A percentile compares a stretch with the other conserved stretches of the same genome.
phyloP scores from a whole-genome alignment of 352 stramenopile species.

The Phytophthora hybrid region DNA sequence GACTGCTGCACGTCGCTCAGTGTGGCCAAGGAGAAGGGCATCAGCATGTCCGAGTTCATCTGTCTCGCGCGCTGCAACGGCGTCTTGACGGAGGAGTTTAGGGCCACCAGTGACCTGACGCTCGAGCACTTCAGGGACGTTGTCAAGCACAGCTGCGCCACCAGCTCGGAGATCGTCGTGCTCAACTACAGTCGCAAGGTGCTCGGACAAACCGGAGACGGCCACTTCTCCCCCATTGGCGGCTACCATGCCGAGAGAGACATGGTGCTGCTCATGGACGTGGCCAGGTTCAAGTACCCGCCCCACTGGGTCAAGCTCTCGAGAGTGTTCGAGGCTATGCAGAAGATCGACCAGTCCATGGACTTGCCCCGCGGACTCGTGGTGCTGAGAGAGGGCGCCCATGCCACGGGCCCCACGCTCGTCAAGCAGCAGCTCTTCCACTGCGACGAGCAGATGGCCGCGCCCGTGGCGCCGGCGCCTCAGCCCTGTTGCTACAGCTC shows the following conservation, averaged over 20 bases:
- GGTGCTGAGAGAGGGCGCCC: slow-evolving; percentile 51
- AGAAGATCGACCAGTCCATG: slow-evolving; percentile 56
- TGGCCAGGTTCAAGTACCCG: slow-evolving; percentile 96
- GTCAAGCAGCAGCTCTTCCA: slow-evolving; percentile 59
- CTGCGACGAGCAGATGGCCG: slow-evolving; percentile 34
- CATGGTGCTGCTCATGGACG: slow-evolving; percentile 96
- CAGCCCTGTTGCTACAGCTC: slow-evolving; percentile 46
- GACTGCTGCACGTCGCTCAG: slow-evolving; percentile 82
- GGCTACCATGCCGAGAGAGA: slow-evolving; percentile 93
- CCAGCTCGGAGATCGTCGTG: slow-evolving; percentile 89
- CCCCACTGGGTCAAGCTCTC: slow-evolving; percentile 85
- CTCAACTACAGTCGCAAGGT: slow-evolving; percentile 93
- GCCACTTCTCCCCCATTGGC: slow-evolving; percentile 97
- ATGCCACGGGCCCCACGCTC: slow-evolving; percentile 51
- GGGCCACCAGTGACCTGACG: slow-evolving; percentile 59
- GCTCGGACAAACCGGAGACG: slow-evolving; percentile 94
- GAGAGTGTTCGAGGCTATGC: slow-evolving; percentile 61
- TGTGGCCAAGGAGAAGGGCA: slow-evolving; percentile 77
- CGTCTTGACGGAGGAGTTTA: slow-evolving; percentile 55
- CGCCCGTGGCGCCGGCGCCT: slow-evolving; percentile 19
- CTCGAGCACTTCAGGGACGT: slow-evolving; percentile 63
- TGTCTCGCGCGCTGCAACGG: slow-evolving; percentile 74
- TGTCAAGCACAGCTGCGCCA: slow-evolving; percentile 79
- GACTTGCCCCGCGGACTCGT: slow-evolving; percentile 51
- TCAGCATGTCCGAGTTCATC: slow-evolving; percentile 77